These are phyloP conservation scores for Alternaria sp. DNA, from an alignment of 2,329 filamentous ascomycete genomes.

Conservation along the genomic window DNA sequence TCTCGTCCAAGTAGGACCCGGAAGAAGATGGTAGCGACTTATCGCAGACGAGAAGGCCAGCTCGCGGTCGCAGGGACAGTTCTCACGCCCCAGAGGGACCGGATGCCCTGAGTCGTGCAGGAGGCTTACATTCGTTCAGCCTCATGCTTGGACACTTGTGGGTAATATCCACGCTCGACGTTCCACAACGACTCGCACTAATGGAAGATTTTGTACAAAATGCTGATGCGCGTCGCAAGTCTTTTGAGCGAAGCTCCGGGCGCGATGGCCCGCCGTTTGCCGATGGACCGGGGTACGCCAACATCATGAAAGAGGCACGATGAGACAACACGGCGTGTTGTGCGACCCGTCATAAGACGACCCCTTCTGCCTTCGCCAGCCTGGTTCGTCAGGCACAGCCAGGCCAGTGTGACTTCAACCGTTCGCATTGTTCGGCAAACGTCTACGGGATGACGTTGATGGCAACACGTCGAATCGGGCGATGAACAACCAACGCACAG, in stretches of 20 bases:
- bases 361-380: neutral
- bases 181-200: constrained; percentile 14
- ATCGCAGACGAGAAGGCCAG: neutral
- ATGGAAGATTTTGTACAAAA: constrained; percentile 12
- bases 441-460: constrained; percentile 25
- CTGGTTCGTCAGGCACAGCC: neutral
- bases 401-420: constrained; percentile 14
- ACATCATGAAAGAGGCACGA: constrained; percentile 21
- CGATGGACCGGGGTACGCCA: constrained; percentile 23
- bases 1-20: neutral
- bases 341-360: neutral
- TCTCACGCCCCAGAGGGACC: neutral
- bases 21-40: neutral
- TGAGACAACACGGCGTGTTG: constrained; percentile 1
- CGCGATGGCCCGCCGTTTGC: constrained; percentile 19
- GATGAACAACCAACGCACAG: constrained; percentile 25
- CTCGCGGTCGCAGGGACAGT: neutral
- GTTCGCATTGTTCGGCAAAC: constrained; percentile 12
- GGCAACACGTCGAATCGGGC: constrained; percentile 25
- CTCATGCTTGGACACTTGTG: constrained; percentile 9
- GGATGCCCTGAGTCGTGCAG: constrained; percentile 4
- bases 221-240: constrained; percentile 14
- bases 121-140: neutral
- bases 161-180: constrained; percentile 11
- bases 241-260: constrained; percentile 19